Evolutionary conservation across 2,329 filamentous ascomycete species (phyloP).

Genomic region (Colletotrichum tanaceti): DNA sequence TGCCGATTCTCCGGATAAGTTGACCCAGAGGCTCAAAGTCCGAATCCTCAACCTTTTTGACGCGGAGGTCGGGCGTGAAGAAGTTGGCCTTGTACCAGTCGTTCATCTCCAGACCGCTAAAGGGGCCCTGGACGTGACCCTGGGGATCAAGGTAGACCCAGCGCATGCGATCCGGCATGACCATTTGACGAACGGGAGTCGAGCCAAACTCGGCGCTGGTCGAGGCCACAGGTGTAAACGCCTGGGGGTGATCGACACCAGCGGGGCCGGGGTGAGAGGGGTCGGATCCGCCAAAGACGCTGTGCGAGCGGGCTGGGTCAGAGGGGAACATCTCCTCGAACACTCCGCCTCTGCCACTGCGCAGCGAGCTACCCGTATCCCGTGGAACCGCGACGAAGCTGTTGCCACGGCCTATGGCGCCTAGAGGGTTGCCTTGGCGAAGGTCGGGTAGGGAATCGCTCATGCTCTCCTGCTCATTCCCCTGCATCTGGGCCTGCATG

Average conservation of each 20-base stretch:
- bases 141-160: constrained; percentile 99
- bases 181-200: constrained; percentile 87
- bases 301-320: constrained; percentile 48
- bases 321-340: constrained; percentile 67
- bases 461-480: constrained; percentile 71
- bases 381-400: constrained; percentile 65
- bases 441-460: constrained; percentile 69
- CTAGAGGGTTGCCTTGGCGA: constrained; percentile 71
- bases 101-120: constrained; percentile 98
- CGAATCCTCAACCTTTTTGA: constrained; percentile 92
- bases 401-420: constrained; percentile 73
- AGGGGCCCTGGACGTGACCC: constrained; percentile 91
- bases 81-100: constrained; percentile 99
- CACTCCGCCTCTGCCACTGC: constrained; percentile 60
- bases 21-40: constrained; percentile 97
- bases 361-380: constrained; percentile 70
- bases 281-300: constrained; percentile 44
- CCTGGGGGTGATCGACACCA: constrained; percentile 42
- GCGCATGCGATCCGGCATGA: constrained; percentile 98
- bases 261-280: constrained; percentile 43
- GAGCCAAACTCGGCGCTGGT: constrained; percentile 47
- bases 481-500: constrained; percentile 92
- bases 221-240: constrained; percentile 44
- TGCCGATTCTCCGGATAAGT: constrained; percentile 93
- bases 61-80: constrained; percentile 92